These are phyloP conservation scores for Fusarium xyrophilum DNA, from an alignment of 2,329 filamentous ascomycete genomes.

Conservation along the genomic window DNA sequence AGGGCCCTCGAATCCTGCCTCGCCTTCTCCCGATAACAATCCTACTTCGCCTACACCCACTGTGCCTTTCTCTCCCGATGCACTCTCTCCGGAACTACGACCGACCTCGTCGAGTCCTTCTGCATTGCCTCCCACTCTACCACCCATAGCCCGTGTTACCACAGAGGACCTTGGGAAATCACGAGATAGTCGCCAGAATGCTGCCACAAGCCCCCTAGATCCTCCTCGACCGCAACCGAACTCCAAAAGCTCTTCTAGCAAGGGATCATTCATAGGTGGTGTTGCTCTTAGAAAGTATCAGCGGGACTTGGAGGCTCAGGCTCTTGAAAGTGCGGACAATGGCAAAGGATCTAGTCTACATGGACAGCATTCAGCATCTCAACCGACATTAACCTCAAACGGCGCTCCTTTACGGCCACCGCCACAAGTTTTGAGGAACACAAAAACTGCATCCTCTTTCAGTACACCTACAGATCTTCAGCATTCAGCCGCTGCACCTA, in stretches of 20 bases:
- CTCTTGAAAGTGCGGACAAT: conserved; percentile 29
- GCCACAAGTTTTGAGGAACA: conserved; percentile 39
- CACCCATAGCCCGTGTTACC: conserved; percentile 58
- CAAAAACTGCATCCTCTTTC: conserved; percentile 50
- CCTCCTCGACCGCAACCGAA: conserved; percentile 37
- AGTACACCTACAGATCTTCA: conserved; percentile 59
- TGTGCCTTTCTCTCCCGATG: conserved; percentile 52
- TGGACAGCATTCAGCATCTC: conserved; percentile 27
- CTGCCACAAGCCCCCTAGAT: conserved; percentile 35
- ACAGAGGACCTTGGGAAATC: conserved; percentile 48
- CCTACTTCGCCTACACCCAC: conserved; percentile 49
- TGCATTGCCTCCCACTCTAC: conserved; percentile 56
- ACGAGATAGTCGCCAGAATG: conserved; percentile 38
- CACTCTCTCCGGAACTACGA: conserved; percentile 46
- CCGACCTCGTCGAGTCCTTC: conserved; percentile 47
- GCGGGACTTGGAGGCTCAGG: conserved; percentile 46
- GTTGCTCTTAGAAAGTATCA: conserved; percentile 60
- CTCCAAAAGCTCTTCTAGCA: conserved; percentile 47
- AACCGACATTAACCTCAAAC: conserved; percentile 27
- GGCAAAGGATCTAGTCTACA: conserved; percentile 23
- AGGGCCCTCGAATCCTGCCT: conserved; percentile 62
- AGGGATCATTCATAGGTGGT: conserved; percentile 61
- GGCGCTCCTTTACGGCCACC: conserved; percentile 40
- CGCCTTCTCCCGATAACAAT: conserved; percentile 58
- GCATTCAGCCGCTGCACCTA: conserved; percentile 39